Evolutionary conservation across 192 early-diverging fungal species (phyloP), one percentile per base, ranked within the genome.

Genomic region (Coemansia sp.): DNA sequence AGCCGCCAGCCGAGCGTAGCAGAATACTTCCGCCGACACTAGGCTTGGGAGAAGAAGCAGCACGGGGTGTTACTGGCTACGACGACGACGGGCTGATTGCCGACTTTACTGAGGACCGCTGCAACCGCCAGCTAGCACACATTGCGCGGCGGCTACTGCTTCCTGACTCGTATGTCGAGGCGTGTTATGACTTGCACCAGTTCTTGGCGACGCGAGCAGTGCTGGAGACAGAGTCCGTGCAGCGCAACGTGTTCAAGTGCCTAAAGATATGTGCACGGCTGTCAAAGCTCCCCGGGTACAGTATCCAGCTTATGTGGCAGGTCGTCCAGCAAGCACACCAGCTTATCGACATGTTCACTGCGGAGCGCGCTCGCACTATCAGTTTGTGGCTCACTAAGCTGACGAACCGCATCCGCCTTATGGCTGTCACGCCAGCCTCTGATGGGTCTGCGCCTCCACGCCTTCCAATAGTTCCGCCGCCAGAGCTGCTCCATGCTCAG

Each of bases 191-290:
- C 49, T 40, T 82, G 37, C 75, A 74, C 52, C 68, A 71, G 53
- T 77, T 82, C 57, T 50, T 82, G 66, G 80, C 62, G 0, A 49
- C 55, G 32, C 69, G 68, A 8, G 38, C 44, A 0, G 46, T 53
- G 40, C 38, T 77, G 14, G 63, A 65, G 21, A 47, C 65, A 17
- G 75, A 82, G 58, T 46, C 72, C 1, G 75, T 77, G 58, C 75
- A 82, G 63, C 68, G 80, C 46, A 82, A 82, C 44, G 68, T 74
- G n/a, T 82, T 82, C 67, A 82, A 82, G 42, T 82, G 80, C 42
- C 16, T 82, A 3, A 82, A 82, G 69, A 77, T 82, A 16, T 82
- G 80, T 38, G 80, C 80, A 4, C 68, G 80, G 8, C 63, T 82
- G 55, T 82, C 80, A 2, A 82, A 82, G 67, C 80, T 82, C 9